Conservation (phyloP, 208 protist genomes). For the Trypanosoma congolense region DNA sequence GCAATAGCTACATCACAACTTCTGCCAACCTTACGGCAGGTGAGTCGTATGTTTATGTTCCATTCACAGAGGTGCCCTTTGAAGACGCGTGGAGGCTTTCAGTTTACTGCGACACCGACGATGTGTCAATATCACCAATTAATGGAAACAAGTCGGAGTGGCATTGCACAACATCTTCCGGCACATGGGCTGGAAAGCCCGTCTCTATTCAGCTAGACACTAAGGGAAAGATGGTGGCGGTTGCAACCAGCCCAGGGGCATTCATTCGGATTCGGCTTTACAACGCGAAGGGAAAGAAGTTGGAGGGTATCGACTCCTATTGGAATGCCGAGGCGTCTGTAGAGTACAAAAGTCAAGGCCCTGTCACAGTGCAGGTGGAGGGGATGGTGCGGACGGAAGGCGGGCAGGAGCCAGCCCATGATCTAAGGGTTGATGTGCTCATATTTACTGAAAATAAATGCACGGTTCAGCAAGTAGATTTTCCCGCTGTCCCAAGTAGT, state of each 20-base stretch:
- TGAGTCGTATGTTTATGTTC: constrained; percentile 81
- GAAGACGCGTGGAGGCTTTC: constrained; percentile 75
- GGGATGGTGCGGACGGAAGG: constrained; percentile 63
- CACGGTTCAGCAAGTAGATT: constrained; percentile 54
- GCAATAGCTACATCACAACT: constrained; percentile 86
- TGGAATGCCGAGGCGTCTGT: constrained; percentile 81
- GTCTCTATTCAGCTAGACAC: constrained; percentile 47
- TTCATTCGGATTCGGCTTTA: constrained; percentile 66
- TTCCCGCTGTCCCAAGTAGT: constrained; percentile 61
- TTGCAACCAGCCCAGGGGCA: constrained; percentile 61
- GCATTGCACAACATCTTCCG: constrained; percentile 53
- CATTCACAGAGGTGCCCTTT: constrained; percentile 79
- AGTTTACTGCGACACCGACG: constrained; percentile 85
- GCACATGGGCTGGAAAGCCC: constrained; percentile 49
- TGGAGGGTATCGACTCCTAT: constrained; percentile 75
- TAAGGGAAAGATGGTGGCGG: constrained; percentile 49
- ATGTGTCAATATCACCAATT: constrained; percentile 60
- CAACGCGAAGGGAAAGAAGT: constrained; percentile 50
- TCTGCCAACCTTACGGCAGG: constrained; percentile 52
- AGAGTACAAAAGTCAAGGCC: constrained; percentile 52
- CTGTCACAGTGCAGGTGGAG: constrained; percentile 64
- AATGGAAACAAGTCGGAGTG: constrained; percentile 45
- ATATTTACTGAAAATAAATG: constrained; percentile 74
- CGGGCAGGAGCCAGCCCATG: constrained; percentile 51
- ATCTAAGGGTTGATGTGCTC: constrained; percentile 73